These are phyloP conservation scores for Tetradesmus lagerheimii DNA, from an alignment of 139 green algal genomes.

Conservation along the genomic window DNA sequence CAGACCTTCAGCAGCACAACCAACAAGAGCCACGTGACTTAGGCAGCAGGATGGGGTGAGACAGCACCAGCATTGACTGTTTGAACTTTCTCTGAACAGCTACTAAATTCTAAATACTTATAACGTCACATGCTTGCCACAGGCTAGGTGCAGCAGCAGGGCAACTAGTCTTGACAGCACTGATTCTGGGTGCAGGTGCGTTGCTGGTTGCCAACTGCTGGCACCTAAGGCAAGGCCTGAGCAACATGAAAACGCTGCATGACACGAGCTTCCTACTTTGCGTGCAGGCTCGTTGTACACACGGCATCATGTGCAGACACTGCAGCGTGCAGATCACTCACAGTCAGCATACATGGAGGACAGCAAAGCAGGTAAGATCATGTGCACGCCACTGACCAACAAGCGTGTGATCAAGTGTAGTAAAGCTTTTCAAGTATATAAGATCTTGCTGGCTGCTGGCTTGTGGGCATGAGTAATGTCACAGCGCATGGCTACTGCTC, in stretches of 20 bases:
- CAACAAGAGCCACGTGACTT: background rate
- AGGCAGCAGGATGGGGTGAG: background rate
- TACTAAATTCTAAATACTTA: background rate
- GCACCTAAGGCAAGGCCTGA: background rate
- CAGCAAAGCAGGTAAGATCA: slow-evolving; percentile 24
- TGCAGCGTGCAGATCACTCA: background rate
- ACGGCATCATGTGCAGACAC: background rate
- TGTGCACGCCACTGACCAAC: background rate
- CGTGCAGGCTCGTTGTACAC: slow-evolving; percentile 2
- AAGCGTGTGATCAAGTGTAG: too few relatives aligned
- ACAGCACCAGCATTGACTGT: background rate
- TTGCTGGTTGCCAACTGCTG: background rate
- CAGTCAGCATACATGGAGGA: slow-evolving; percentile 18
- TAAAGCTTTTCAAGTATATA: too few relatives aligned
- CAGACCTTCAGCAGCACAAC: background rate
- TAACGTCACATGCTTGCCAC: background rate
- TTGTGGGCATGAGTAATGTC: too few relatives aligned
- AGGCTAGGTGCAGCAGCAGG: slow-evolving; percentile 3
- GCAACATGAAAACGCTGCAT: background rate
- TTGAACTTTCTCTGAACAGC: background rate
- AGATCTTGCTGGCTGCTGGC: too few relatives aligned
- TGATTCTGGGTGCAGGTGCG: slow-evolving; percentile 12
- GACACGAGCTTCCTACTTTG: background rate
- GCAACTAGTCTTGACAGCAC: background rate
- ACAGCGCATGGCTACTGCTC: background rate